A percentile compares a stretch with the other conserved stretches of the same genome.
Conservation (phyloP, 2,329 filamentous ascomycete species). For the Leptographium procerum region DNA sequence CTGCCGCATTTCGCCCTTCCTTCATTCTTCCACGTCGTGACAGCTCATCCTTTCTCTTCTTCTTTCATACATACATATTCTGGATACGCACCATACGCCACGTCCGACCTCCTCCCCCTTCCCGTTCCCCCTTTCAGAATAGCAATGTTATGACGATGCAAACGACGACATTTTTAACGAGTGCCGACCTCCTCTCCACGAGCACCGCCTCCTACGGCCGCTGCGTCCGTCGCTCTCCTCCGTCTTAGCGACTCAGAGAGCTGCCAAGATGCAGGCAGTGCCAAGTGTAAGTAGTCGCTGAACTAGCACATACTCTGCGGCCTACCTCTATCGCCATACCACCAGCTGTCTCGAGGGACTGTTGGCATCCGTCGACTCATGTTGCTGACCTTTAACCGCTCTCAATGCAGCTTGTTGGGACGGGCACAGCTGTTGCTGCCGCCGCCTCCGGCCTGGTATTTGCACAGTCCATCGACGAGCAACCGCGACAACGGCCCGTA, state of each 20-base stretch:
- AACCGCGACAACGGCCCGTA: conserved; percentile 16
- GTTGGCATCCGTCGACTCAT: background rate
- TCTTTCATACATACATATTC: background rate
- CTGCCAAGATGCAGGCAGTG: conserved; percentile 27
- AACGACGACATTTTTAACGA: conserved; percentile 21
- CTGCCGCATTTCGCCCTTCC: background rate
- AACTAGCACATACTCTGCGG: too few species aligned
- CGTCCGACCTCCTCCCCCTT: background rate
- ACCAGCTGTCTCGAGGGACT: background rate
- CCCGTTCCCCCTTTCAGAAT: background rate
- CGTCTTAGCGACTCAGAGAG: conserved; percentile 10
- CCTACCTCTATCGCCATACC: too few species aligned
- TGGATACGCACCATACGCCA: background rate
- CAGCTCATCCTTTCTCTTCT: background rate
- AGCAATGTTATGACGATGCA: conserved; percentile 27
- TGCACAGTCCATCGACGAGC: conserved; percentile 38
- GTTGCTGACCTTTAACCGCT: background rate
- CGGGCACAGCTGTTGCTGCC: conserved; percentile 49
- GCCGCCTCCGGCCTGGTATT: conserved; percentile 48
- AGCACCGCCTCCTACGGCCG: conserved; percentile 19
- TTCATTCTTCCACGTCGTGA: background rate
- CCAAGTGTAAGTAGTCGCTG: conserved; percentile 31
- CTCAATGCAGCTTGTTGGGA: conserved; percentile 42
- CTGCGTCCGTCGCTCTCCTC: conserved; percentile 13
- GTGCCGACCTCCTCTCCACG: conserved; percentile 19